Evolutionary conservation across 2,329 filamentous ascomycete genomes (phyloP), one percentile per base, ranked within the genome.

Genomic region (Colletotrichum horii): DNA sequence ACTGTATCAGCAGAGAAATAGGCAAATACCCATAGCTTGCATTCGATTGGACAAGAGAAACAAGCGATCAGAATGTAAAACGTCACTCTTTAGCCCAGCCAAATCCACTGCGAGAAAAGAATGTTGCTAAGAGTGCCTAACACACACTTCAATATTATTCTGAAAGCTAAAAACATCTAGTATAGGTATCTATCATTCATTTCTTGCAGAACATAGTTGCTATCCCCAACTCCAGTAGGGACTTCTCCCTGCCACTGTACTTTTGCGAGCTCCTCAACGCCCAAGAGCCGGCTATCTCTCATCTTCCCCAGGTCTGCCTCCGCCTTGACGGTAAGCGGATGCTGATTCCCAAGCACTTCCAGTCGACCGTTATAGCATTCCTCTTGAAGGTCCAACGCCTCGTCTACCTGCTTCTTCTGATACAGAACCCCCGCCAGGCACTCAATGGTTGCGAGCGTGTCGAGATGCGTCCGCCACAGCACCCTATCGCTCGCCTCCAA

Each of bases 401-500:
- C 65, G 1, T 65, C 22, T n/a, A 28, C 6, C 6, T 65, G 11
- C 6, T 24, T 38, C 3, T 7, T 24, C 30, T 61, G 24, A 5
- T 38, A 8, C 22, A 73, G 12, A 0, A 73, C 55, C 2, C 30
- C 64, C 7, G 70, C 70, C 15, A 73, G 70, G 16, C 52, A 34
- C 12, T 73, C 70, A 34, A 73, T 69, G 2, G 65, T 62, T 8
- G 22, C 16, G 16, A 73, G 65, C 4, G 56, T 73, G n/a, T 73
- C 70, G 9, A 58, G 26, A 32, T 71, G 70, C 7, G 34, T 36
- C 15, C 62, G 48, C 62, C 70, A 66, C 7, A 71, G 26, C 19
- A 71, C n/a, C 28, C 16, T 67, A 2, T 71, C 70, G 9, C 70
- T 66, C 1, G 38, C 26, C 1, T 69, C 61, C 19, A 85, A 71